These are phyloP conservation scores for Colletotrichum noveboracense DNA, from an alignment of 2,329 filamentous ascomycete species.

Conservation along the genomic window DNA sequence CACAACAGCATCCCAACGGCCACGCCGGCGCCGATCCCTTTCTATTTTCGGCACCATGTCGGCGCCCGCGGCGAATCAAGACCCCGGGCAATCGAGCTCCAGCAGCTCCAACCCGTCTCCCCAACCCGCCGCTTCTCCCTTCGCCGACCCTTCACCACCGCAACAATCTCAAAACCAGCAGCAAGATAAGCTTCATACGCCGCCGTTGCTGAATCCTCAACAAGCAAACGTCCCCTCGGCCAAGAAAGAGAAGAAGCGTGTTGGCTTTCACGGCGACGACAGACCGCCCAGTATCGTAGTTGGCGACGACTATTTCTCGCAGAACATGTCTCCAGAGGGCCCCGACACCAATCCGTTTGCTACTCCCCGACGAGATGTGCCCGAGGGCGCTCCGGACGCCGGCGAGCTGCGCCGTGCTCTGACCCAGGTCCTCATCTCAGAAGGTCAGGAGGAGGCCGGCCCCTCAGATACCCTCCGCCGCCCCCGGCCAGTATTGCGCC, in stretches of 20 bases:
- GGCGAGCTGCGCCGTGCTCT: constrained; percentile 41
- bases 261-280: constrained; percentile 31
- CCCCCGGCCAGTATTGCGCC: constrained; percentile 43
- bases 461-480: constrained; percentile 19
- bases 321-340: constrained; percentile 5
- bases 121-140: background rate
- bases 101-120: background rate
- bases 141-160: background rate
- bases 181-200: background rate
- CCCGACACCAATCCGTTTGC: constrained; percentile 9
- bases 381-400: constrained; percentile 41
- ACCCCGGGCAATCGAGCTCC: constrained; percentile 4
- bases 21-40: constrained; percentile 1
- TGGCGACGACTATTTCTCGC: constrained; percentile 19
- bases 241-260: constrained; percentile 45
- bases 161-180: background rate
- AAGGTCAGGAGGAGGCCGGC: constrained; percentile 20
- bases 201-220: background rate
- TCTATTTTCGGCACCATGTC: constrained; percentile 3
- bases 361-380: constrained; percentile 22
- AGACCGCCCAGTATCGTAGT: constrained; percentile 35
- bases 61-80: background rate
- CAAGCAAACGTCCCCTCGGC: background rate
- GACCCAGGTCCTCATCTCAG: constrained; percentile 41
- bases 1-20: background rate